A percentile compares a stretch with the other conserved stretches of the same genome.
These are phyloP conservation scores for Striga hermonthica DNA, from an alignment of 305 asterid genomes.

Conservation along the genomic window DNA sequence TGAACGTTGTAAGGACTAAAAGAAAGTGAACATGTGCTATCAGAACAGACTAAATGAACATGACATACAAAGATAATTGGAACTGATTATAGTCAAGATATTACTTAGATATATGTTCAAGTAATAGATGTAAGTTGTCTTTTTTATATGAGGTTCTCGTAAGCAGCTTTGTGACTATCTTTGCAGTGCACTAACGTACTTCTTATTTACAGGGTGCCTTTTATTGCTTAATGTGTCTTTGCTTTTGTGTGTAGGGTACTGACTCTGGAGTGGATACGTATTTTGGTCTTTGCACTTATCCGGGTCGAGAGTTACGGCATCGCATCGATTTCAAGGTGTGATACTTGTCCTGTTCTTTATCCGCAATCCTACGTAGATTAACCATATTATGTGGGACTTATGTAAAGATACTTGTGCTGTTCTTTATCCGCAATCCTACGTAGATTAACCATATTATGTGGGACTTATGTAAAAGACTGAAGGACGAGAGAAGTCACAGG, in stretches of 20 bases:
- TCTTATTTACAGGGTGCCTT: not conserved
- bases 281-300: slow-evolving; percentile 91
- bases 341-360: not conserved
- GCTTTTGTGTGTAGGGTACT: slow-evolving; percentile 50
- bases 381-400: slow-evolving; percentile 4
- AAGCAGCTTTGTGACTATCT: too few species aligned
- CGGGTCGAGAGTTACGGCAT: slow-evolving; percentile 78
- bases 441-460: slow-evolving; percentile 2
- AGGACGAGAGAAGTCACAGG: not conserved
- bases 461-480: slow-evolving; percentile 16
- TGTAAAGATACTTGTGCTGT: not conserved
- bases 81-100: too few species aligned
- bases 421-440: slow-evolving; percentile 10
- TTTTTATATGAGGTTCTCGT: not conserved
- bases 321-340: slow-evolving; percentile 88
- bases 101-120: too few species aligned
- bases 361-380: slow-evolving; percentile 15
- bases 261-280: slow-evolving; percentile 92
- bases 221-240: slow-evolving; percentile 24
- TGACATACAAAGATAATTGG: too few species aligned
- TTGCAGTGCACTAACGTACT: not conserved
- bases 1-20: too few species aligned
- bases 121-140: not conserved
- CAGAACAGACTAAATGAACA: too few species aligned
- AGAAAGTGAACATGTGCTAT: too few species aligned